phyloP scores from a whole-genome alignment of 116 monocot genomes.

The Trichopus zeylanicus region DNA sequence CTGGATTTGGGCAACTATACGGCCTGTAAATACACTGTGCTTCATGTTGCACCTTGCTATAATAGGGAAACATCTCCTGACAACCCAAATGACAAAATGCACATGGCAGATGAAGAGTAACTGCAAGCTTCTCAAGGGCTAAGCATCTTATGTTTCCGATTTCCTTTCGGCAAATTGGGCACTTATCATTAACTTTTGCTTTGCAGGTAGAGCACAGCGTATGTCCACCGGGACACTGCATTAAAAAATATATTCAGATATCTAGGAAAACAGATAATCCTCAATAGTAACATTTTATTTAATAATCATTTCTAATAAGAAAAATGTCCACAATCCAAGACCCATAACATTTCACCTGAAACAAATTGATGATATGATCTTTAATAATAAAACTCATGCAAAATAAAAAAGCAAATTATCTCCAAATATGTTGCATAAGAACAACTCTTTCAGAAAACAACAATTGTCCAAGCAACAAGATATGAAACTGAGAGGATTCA shows the following conservation, averaged over 20 bases:
- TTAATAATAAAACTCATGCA: too few relatives aligned
- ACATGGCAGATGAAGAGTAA: constrained; percentile 44
- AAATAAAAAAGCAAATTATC: too few relatives aligned
- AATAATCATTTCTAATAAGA: too few relatives aligned
- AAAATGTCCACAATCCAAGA: too few relatives aligned
- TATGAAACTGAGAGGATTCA: too few relatives aligned
- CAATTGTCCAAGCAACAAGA: too few relatives aligned
- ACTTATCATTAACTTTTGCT: constrained; percentile 32
- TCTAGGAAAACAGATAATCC: too few relatives aligned
- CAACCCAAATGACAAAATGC: constrained; percentile 33
- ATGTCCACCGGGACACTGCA: constrained; percentile 56
- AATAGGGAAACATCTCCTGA: constrained; percentile 37
- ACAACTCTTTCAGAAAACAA: too few relatives aligned
- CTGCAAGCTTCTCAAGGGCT: constrained; percentile 55
- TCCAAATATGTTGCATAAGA: too few relatives aligned
- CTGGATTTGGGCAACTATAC: constrained; percentile 47
- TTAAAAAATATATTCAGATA: not conserved
- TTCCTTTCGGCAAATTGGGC: constrained; percentile 45
- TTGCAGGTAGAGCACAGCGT: constrained; percentile 52
- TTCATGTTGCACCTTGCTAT: constrained; percentile 44
- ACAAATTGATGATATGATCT: too few relatives aligned
- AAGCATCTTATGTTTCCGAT: constrained; percentile 53
- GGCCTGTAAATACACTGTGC: constrained; percentile 36
- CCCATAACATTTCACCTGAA: too few relatives aligned
- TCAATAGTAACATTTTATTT: too few relatives aligned